These are phyloP conservation scores for Coemansia sp. DNA, from an alignment of 192 early-diverging fungal genomes.

Conservation along the genomic window DNA sequence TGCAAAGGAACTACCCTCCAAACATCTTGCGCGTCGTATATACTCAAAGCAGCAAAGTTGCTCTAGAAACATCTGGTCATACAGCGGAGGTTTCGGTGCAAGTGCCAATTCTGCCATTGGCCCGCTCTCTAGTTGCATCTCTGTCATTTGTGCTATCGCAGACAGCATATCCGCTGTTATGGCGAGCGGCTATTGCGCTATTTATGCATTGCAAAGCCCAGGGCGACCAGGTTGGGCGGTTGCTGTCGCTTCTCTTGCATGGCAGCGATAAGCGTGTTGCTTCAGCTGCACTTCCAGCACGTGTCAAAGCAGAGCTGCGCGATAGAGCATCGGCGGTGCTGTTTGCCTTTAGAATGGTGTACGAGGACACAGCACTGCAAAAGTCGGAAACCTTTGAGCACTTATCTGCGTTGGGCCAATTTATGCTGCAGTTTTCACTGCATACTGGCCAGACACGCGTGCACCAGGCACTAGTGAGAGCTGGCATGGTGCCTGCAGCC, in stretches of 20 bases:
- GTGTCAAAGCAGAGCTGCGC: conserved; percentile 25
- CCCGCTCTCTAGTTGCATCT: conserved; percentile 8
- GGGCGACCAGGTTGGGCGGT: conserved; percentile 12
- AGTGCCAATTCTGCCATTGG: conserved; percentile 18
- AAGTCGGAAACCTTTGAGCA: conserved; percentile 14
- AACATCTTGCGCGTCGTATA: conserved; percentile 6
- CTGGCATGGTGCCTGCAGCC: neutral
- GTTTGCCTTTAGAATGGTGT: conserved; percentile 39
- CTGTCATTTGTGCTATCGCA: conserved; percentile 38
- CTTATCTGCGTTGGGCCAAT: conserved; percentile 13
- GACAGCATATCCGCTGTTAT: conserved; percentile 10
- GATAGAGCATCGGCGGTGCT: conserved; percentile 30
- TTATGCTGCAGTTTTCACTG: conserved; percentile 26
- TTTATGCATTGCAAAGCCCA: conserved; percentile 5
- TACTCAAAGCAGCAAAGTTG: conserved; percentile 7
- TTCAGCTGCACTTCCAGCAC: conserved; percentile 11
- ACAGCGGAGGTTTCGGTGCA: conserved; percentile 6
- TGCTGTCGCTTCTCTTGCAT: conserved; percentile 22
- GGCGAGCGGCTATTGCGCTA: conserved; percentile 18
- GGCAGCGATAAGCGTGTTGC: conserved; percentile 15
- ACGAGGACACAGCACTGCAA: conserved; percentile 33
- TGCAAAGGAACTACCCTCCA: neutral
- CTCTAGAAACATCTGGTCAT: neutral
- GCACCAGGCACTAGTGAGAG: conserved; percentile 13
- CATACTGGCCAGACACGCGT: conserved; percentile 1